These are phyloP conservation scores for Eucalyptus urophylla DNA, from an alignment of 345 rosid species.

Conservation along the genomic window DNA sequence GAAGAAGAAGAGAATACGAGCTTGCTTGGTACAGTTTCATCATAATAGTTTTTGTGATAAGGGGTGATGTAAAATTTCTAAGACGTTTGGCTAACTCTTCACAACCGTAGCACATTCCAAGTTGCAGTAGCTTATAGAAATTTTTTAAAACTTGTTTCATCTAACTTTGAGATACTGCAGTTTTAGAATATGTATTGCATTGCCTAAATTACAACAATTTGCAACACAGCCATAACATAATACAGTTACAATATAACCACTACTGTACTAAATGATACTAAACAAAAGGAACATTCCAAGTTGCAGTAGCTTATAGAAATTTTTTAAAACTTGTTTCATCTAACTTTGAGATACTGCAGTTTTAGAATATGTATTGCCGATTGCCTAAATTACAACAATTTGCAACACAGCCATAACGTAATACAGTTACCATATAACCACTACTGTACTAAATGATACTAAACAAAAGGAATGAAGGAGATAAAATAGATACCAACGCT, in stretches of 20 bases:
- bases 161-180: neutral
- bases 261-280: neutral
- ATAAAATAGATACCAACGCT: neutral
- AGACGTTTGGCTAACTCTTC: neutral
- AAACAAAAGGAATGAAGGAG: neutral
- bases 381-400: neutral
- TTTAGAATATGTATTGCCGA: neutral
- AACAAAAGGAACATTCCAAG: neutral
- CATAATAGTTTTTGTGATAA: neutral
- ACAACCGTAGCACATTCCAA: neutral
- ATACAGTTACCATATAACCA: neutral
- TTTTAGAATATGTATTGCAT: neutral
- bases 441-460: neutral
- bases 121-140: neutral
- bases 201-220: neutral
- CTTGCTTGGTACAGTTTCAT: neutral
- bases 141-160: neutral
- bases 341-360: neutral
- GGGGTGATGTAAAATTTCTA: neutral
- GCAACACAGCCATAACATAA: neutral
- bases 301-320: neutral
- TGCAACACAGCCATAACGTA: neutral
- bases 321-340: neutral
- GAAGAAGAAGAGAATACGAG: neutral
- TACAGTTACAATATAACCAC: neutral